Percentiles rank a stretch among this genome's conserved stretches.
Evolutionary conservation across 2,329 filamentous ascomycete species (phyloP).

Genomic region (Exutisphaerella laricina): DNA sequence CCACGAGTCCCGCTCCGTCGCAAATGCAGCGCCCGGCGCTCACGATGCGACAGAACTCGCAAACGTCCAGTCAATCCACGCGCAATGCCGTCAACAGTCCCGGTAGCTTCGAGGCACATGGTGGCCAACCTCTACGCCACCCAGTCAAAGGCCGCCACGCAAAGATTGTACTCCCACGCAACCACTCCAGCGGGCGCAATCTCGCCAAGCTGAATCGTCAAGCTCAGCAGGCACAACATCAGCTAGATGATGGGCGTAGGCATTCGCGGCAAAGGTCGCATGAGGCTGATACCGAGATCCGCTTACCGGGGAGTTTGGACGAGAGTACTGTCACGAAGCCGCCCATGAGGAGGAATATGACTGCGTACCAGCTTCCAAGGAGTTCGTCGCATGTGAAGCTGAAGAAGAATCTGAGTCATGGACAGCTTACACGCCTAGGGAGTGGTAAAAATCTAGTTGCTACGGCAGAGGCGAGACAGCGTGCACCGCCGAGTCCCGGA

Average conservation of each 20-base stretch:
- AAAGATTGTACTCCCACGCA: slow-evolving; percentile 30
- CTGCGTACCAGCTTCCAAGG: slow-evolving; percentile 28
- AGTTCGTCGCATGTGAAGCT: slow-evolving; percentile 30
- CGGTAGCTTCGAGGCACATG: slow-evolving; percentile 21
- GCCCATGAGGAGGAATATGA: slow-evolving; percentile 30
- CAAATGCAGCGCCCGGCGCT: slow-evolving; percentile 22
- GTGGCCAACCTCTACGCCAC: slow-evolving; percentile 23
- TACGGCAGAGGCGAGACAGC: slow-evolving; percentile 15
- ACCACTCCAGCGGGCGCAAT: slow-evolving; percentile 31
- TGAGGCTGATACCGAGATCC: slow-evolving; percentile 33
- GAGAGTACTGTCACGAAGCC: slow-evolving; percentile 21
- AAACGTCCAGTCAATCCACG: slow-evolving; percentile 22
- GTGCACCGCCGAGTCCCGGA: slow-evolving; percentile 25
- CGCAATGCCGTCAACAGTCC: slow-evolving; percentile 22
- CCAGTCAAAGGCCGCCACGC: slow-evolving; percentile 23
- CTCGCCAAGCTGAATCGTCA: slow-evolving; percentile 27
- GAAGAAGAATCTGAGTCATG: slow-evolving; percentile 41
- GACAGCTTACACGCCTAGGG: slow-evolving; percentile 40
- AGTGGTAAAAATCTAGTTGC: slow-evolving; percentile 36
- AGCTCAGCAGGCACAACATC: slow-evolving; percentile 15
- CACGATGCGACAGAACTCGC: slow-evolving; percentile 29
- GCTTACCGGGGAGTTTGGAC: slow-evolving; percentile 31
- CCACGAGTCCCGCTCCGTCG: slow-evolving; percentile 11
- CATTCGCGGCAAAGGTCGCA: slow-evolving; percentile 27
- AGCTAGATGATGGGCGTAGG: slow-evolving; percentile 20